A percentile compares a stretch with the other conserved stretches of the same genome.
phyloP scores from a whole-genome alignment of 2,329 filamentous ascomycete genomes.

The Sclerotinia nivalis region DNA sequence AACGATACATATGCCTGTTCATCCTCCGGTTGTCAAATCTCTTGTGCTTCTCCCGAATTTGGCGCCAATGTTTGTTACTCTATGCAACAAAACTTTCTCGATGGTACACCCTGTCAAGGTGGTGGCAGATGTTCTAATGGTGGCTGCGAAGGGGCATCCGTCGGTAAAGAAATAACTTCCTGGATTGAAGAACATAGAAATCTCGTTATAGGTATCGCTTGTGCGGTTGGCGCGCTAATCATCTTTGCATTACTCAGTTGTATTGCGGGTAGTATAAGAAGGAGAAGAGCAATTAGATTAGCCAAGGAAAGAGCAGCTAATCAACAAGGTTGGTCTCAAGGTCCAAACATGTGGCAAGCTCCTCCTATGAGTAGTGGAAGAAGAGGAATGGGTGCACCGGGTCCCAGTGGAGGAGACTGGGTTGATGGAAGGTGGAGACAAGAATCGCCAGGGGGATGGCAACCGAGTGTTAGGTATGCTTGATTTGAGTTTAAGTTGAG shows the following conservation, averaged over 20 bases:
- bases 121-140: slow-evolving; percentile 81
- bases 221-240: slow-evolving; percentile 70
- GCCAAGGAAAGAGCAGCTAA: slow-evolving; percentile 15
- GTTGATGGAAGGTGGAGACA: slow-evolving; percentile 21
- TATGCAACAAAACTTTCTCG: slow-evolving; percentile 88
- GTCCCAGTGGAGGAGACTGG: background rate
- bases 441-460: slow-evolving; percentile 14
- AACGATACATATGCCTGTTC: slow-evolving; percentile 83
- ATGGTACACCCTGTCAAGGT: slow-evolving; percentile 81
- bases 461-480: slow-evolving; percentile 24
- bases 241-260: slow-evolving; percentile 70
- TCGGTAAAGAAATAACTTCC: slow-evolving; percentile 67
- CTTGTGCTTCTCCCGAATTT: slow-evolving; percentile 70
- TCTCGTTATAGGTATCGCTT: slow-evolving; percentile 78
- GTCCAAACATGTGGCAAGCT: slow-evolving; percentile 20
- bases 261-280: slow-evolving; percentile 55
- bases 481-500: background rate
- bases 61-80: slow-evolving; percentile 66
- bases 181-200: slow-evolving; percentile 78
- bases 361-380: background rate
- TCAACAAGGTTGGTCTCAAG: slow-evolving; percentile 27
- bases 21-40: slow-evolving; percentile 69
- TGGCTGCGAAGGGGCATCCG: slow-evolving; percentile 68
- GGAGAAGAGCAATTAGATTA: slow-evolving; percentile 23
- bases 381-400: background rate